Base-by-base conservation (phyloP, 129 eudicot genomes). In the Flaveria sonorensis region DNA sequence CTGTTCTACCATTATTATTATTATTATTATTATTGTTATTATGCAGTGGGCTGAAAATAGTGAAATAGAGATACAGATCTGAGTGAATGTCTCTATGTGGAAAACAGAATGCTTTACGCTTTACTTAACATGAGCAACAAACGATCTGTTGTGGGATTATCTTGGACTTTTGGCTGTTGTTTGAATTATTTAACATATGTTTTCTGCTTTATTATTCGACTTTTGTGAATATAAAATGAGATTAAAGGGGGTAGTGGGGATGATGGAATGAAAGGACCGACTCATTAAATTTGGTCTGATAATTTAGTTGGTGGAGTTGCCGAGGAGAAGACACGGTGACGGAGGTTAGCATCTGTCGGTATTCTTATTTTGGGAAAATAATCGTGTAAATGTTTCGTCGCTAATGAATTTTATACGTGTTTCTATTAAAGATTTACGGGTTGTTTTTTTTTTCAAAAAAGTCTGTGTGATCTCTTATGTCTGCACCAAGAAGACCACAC, bases 51-150 rank as follows among this genome's bases (percentile, higher is more conserved):
- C 8, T 40, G 79, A 66, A 78, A 15, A 71, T 0, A 30, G 61
- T 19, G 21, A 26, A 53, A 24, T 20, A 32, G 36, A 74, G 65
- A 50, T 60, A 70, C 20, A 70, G 68, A 76, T 82, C 68, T 82
- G 46, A 28, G 77, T 28, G 53, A 75, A 3, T 59, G 18, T 79
- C 36, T 60, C 14, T 72, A 45, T 57, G 73, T 2, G 12, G 68
- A 36, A 47, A 23, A 36, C 8, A 32, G 51, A 62, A 1, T 66
- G 47, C 47, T 75, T 75, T 75, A 75, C 11, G 10, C 62, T 81
- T 82, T 82, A 45, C 86, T 82, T 82, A 82, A 72, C 79, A 72
- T 43, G 79, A 78, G 74, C 86, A 72, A 64, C 82, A 82, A 77
- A 71, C 72, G 46, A 72, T 36, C 48, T 82, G 30, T 46, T 80